Base-by-base conservation (phyloP, 257 asterid species). In the Euphrasia confusa region DNA sequence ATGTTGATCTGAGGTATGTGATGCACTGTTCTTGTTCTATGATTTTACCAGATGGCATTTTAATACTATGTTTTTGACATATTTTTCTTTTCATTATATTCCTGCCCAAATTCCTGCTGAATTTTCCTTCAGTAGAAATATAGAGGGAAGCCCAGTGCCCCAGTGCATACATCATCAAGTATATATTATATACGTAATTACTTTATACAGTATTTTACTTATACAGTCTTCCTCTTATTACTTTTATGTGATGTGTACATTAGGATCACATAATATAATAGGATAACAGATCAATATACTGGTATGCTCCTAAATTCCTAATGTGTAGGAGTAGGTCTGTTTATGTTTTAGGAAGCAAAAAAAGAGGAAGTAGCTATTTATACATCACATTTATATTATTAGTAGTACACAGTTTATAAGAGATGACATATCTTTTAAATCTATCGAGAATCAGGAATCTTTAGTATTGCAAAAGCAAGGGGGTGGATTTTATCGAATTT, bases 331-430 rank as follows among this genome's bases (percentile, higher is more conserved):
- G 7, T 24, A 14, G 45, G 49, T 58, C 12, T n/a, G 26, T 65
- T 28, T 72, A 40, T 15, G 13, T 65, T 26, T 10, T 15, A 47
- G 64, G 58, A 55, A 24, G 30, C 32, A 60, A 58, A 28, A 26
- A 59, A 40, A 69, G n/a, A 37, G 45, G 50, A 57, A 71, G 63
- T 64, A 54, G 66, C 68, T 67, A 47, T 61, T n/a, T 56, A 24
- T 66, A 61, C 56, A 32, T 54, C 42, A 37, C 52, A 17, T 32
- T 37, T 32, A 33, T 54, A 60, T 58, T 58, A 58, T 11, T 63
- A 15, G 3, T 62, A 14, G 44, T 53, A 18, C 54, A 55, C 58
- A 54, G 30, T 13, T 45, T 28, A 15, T 33, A 57, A 28, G 44
- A 58, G 58, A 42, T 28, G 56, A 4, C 14, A 18, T 39, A 57